Conservation (phyloP, 2,329 filamentous ascomycete genomes). For the Magnaporthiopsis rhizophila region DNA sequence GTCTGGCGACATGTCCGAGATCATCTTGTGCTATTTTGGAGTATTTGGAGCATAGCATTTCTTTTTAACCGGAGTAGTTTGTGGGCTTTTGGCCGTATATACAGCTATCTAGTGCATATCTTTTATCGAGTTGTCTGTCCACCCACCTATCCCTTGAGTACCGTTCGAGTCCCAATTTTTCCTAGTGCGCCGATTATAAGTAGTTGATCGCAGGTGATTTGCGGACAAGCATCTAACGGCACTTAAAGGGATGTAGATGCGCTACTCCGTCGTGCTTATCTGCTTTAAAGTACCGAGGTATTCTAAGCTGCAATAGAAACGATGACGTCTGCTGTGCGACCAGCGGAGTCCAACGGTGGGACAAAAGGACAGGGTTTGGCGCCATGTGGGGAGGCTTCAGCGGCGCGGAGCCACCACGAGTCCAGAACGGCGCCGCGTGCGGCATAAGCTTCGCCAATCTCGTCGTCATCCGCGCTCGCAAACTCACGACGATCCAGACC, state of each 20-base stretch:
- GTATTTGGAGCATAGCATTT: neutral
- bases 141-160: too few species aligned
- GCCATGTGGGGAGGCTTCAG: neutral
- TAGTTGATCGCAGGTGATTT: too few species aligned
- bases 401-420: neutral
- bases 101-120: neutral
- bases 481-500: neutral
- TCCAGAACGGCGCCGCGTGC: neutral
- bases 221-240: too few species aligned
- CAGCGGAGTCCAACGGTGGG: neutral
- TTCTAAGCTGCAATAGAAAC: neutral
- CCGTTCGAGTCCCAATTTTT: too few species aligned
- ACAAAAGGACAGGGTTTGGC: neutral
- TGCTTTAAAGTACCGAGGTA: too few species aligned
- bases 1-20: neutral
- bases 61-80: too few species aligned
- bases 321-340: neutral
- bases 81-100: neutral
- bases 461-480: neutral
- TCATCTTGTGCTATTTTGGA: neutral
- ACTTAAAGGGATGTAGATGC: too few species aligned
- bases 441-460: neutral
- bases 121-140: neutral
- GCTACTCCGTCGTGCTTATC: too few species aligned
- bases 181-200: too few species aligned